phyloP scores from a whole-genome alignment of 306 rosid species.

The Vigna trinervia region DNA sequence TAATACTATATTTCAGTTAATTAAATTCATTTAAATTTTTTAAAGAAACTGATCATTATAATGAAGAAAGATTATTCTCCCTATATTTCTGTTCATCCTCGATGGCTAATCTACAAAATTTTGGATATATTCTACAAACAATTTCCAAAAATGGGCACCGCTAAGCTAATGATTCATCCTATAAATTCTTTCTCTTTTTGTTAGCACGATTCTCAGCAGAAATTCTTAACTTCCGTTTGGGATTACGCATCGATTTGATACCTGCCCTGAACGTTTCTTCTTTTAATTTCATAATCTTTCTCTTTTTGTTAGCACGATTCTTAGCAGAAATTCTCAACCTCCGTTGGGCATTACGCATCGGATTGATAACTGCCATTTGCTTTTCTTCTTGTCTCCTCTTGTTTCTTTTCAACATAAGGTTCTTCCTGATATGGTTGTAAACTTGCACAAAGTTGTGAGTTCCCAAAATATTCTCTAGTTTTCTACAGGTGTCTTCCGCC shows the following conservation, averaged over 20 bases:
- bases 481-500: slow-evolving; percentile 62
- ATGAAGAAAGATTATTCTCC: background rate
- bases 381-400: slow-evolving; percentile 84
- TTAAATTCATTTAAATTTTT: background rate
- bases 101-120: background rate
- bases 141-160: background rate
- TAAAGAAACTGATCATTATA: too few species aligned
- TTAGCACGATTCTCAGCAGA: slow-evolving; percentile 76
- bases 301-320: slow-evolving; percentile 79
- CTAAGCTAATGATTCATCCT: slow-evolving; percentile 10
- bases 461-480: slow-evolving; percentile 62
- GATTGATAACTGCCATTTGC: slow-evolving; percentile 84
- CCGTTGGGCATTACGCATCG: slow-evolving; percentile 80
- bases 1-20: background rate
- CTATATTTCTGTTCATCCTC: slow-evolving; percentile 1
- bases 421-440: slow-evolving; percentile 68
- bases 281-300: slow-evolving; percentile 61
- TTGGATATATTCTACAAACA: background rate
- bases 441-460: slow-evolving; percentile 58
- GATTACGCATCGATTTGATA: slow-evolving; percentile 72
- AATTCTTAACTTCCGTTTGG: slow-evolving; percentile 74
- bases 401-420: slow-evolving; percentile 68
- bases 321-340: slow-evolving; percentile 73
- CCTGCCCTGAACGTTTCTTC: slow-evolving; percentile 89
- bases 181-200: slow-evolving; percentile 78